Evolutionary conservation across 1,284 basidiomycete species (phyloP), one percentile per base, ranked within the genome.

Genomic region (Kwoniella shivajii): DNA sequence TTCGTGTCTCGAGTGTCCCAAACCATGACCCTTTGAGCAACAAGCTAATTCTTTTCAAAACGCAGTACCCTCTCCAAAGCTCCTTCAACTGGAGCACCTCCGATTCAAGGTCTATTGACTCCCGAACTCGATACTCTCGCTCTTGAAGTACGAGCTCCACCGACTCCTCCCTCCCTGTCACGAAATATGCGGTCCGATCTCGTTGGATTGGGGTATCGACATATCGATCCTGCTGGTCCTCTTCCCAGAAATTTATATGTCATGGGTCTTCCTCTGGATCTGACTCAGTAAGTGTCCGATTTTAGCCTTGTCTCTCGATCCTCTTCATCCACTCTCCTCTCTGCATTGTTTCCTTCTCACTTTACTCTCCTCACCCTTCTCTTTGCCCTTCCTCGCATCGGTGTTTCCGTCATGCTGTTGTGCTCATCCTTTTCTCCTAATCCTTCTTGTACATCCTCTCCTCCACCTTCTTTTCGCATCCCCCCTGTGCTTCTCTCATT

Each of bases 211-310:
- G 60, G 62, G 2, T 64, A 57, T 31, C 36, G 57, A 36, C 63
- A 61, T 53, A 20, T 62, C 16, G 59, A 62, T 42, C 56, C 59
- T 0, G 39, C 55, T 18, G 60, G 61, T 4, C 56, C 63, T 2
- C 57, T 70, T 16, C 69, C 72, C 0, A 60, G 74, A 38, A 76
- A 76, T 56, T 65, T 76, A 14, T 76, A 76, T 47, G 56, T 76
- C 18, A 67, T 74, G 52, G 69, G 69, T 44, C 52, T 76, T 18
- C 74, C 74, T 18, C 63, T 73, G 10, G 71, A 73, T 41, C 59
- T 76, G 27, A 70, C 70, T 13, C 70, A 73, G 74, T 76, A 29
- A 26, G 68, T 54, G 7, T 3, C n/a, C n/a, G n/a, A n/a, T n/a
- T n/a, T n/a, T n/a, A n/a, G n/a, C 9, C n/a, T 11, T 20, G 26